Evolutionary conservation across 2,329 filamentous ascomycete species (phyloP), one percentile per base, ranked within the genome.

Genomic region (Nemania sp.): DNA sequence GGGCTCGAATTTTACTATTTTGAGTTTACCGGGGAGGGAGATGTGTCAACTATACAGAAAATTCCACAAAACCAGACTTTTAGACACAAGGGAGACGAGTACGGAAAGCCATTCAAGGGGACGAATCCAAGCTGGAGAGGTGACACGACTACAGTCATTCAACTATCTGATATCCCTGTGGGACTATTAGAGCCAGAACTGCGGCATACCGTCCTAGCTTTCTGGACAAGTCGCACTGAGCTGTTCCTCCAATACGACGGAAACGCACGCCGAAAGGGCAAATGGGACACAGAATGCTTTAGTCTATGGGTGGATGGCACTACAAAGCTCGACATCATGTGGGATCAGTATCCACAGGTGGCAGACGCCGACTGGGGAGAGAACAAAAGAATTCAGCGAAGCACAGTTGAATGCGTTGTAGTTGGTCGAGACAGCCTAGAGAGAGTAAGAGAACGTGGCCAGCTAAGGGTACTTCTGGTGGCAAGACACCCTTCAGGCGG

Each of bases 1-100:
- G 54, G 54, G n/a, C 54, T 57, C 22, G 41, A 57, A 27, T 57
- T 57, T 45, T 57, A 57, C 6, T 32, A 45, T 38, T 5, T 57
- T 20, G 54, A 45, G 20, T n/a, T 18, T 29, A 35, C 20, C 24
- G 24, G 38, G 38, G 20, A 20, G 27, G n/a, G 20, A n/a, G 32
- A 45, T 24, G 27, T 38, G 7, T 1, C 20, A 13, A n/a, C 7
- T 2, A 45, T 57, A 29, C 47, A 13, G 47, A 20, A 51, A 26
- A 51, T 51, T 51, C 47, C 47, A n/a, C 47, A 51, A 22, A 51
- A 51, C 47, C 2, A 51, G 26, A 51, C 10, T 2, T 51, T 51
- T 51, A 18, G 47, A 45, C 41, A 2, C 18, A n/a, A 20, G 15
- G 41, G 15, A 1, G 11, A 51, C 20, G 22, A 51, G 47, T 51